Percentiles rank a stretch among this genome's conserved stretches.
phyloP scores from a whole-genome alignment of 225 moss, liverwort and hornwort genomes.

The Sphagnum contortum region DNA sequence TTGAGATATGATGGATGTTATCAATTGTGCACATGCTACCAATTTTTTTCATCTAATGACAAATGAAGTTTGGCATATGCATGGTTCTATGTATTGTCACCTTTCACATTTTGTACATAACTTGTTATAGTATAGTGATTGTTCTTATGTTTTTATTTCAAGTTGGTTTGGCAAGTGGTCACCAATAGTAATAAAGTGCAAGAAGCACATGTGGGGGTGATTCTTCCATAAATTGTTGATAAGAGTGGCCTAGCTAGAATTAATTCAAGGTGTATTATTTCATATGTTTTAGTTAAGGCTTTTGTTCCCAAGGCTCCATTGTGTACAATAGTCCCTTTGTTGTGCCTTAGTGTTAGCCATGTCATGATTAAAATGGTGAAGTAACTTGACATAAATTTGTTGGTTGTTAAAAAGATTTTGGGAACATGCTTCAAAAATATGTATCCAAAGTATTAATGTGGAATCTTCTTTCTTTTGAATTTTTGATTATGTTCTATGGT shows the following conservation, averaged over 20 bases:
- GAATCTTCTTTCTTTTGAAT: neutral
- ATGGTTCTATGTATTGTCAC: neutral
- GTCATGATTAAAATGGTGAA: constrained; percentile 5
- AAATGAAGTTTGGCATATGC: neutral
- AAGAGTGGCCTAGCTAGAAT: no score
- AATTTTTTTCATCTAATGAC: neutral
- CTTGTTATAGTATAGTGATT: no score
- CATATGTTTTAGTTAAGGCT: constrained; percentile 6
- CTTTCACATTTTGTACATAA: no score
- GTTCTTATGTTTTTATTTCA: no score
- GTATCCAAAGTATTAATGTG: no score
- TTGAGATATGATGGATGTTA: no score
- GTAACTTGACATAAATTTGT: no score
- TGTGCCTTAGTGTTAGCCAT: constrained; percentile 87
- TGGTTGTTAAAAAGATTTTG: no score
- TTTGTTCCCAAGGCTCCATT: no score
- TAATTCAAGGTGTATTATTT: no score
- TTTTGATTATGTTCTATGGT: constrained; percentile 3
- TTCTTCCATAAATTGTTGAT: no score
- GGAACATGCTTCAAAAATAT: no score
- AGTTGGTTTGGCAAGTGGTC: constrained; percentile 45
- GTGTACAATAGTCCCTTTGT: constrained; percentile 53
- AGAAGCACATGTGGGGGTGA: constrained; percentile 77
- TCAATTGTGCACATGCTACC: neutral
- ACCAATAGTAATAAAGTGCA: constrained; percentile 77